Percentiles rank a stretch among this genome's conserved stretches.
Conservation (phyloP, 176 grass and related monocot species). For the Puccinellia tenuiflora region DNA sequence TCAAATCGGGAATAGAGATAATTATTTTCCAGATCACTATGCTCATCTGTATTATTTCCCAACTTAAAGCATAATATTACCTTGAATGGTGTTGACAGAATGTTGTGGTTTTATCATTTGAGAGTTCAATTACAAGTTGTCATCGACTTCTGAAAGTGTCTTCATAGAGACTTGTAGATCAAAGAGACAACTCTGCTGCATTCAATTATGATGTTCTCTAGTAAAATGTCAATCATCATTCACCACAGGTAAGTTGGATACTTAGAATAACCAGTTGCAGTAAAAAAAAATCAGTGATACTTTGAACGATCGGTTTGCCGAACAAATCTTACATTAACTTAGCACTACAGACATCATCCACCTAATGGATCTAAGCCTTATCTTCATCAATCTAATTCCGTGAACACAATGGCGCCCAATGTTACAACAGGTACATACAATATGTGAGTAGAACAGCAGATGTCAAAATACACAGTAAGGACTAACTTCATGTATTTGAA, state of each 20-base stretch:
- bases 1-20: too few relatives aligned
- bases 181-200: not conserved
- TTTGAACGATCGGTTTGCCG: not conserved
- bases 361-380: not conserved
- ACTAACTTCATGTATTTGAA: slow-evolving; percentile 42
- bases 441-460: not conserved
- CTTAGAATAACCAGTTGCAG: not conserved
- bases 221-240: not conserved
- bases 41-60: not conserved
- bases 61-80: not conserved
- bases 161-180: not conserved
- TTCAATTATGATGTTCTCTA: not conserved
- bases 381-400: not conserved
- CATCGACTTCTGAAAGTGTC: not conserved
- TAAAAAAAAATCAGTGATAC: not conserved
- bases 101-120: not conserved
- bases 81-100: not conserved
- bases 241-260: not conserved
- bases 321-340: slow-evolving; percentile 7
- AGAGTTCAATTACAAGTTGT: not conserved
- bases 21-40: too few relatives aligned
- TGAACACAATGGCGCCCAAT: not conserved
- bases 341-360: not conserved
- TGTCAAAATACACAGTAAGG: not conserved
- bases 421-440: slow-evolving; percentile 4